These are phyloP conservation scores for Helichrysum umbraculigerum DNA, from an alignment of 129 eudicot genomes.

Conservation along the genomic window DNA sequence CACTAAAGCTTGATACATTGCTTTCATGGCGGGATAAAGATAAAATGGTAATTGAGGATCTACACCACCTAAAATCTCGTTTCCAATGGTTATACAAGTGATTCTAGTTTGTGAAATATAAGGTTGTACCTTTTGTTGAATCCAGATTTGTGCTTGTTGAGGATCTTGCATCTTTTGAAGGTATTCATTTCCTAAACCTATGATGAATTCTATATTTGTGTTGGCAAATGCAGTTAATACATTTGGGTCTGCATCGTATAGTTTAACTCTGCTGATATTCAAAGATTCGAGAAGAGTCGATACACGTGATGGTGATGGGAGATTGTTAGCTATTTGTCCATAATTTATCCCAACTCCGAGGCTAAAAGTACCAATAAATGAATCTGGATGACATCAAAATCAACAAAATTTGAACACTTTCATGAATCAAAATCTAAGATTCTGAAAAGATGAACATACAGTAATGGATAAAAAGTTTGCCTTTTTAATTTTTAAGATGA, in stretches of 20 bases:
- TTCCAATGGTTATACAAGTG: constrained; percentile 81
- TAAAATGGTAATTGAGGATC: constrained; percentile 46
- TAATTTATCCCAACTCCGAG: constrained; percentile 90
- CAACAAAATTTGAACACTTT: constrained; percentile 17
- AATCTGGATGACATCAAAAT: constrained; percentile 36
- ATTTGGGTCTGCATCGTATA: constrained; percentile 85
- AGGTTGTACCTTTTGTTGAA: constrained; percentile 74
- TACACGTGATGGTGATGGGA: constrained; percentile 77
- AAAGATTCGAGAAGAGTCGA: constrained; percentile 60
- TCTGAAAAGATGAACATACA: neutral
- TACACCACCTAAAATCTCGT: constrained; percentile 64
- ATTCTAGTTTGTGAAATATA: constrained; percentile 67
- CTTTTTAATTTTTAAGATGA: neutral
- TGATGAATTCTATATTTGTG: constrained; percentile 64
- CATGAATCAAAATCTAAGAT: constrained; percentile 25
- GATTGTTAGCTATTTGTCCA: constrained; percentile 87
- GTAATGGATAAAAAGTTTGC: constrained; percentile 14
- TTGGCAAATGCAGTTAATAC: constrained; percentile 72
- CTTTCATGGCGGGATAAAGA: constrained; percentile 83
- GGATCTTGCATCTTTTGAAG: constrained; percentile 69
- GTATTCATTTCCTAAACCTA: constrained; percentile 77
- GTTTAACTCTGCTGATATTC: constrained; percentile 70
- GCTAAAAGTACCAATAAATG: constrained; percentile 35
- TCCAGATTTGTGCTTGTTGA: constrained; percentile 68
- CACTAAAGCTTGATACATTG: constrained; percentile 58